A percentile compares a stretch with the other conserved stretches of the same genome.
These are phyloP conservation scores for Nicotiana tomentosiformis DNA, from an alignment of 257 asterid genomes.

Conservation along the genomic window DNA sequence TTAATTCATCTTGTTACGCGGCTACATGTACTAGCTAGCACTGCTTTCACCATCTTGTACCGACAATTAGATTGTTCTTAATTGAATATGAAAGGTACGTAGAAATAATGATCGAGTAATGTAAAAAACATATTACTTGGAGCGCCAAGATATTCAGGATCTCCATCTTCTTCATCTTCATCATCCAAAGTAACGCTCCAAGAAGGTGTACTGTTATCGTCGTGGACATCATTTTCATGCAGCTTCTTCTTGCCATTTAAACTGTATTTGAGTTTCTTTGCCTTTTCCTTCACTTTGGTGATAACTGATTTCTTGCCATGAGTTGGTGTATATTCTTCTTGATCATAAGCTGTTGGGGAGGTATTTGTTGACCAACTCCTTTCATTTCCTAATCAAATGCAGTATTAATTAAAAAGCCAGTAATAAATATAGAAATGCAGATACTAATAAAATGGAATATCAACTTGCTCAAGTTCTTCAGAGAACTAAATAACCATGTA, in stretches of 20 bases:
- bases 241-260: constrained; percentile 54
- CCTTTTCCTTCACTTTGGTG: constrained; percentile 72
- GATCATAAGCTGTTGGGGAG: constrained; percentile 37
- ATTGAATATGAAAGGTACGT: background rate
- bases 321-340: constrained; percentile 35
- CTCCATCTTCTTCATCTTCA: constrained; percentile 32
- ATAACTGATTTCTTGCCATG: constrained; percentile 58
- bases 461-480: background rate
- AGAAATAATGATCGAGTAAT: background rate
- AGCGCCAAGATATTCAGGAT: constrained; percentile 94
- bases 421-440: background rate
- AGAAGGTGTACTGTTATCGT: constrained; percentile 27
- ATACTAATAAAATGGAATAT: background rate
- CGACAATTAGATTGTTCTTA: background rate
- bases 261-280: constrained; percentile 56
- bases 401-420: background rate
- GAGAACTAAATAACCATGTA: constrained; percentile 37
- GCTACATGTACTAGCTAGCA: too few species aligned
- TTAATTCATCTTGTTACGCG: too few species aligned
- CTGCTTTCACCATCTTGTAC: too few species aligned
- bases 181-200: constrained; percentile 43
- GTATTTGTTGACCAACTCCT: constrained; percentile 20
- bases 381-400: constrained; percentile 31
- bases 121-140: constrained; percentile 52
- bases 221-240: constrained; percentile 24